These are phyloP conservation scores for Clarireedia hainanense DNA, from an alignment of 2,329 filamentous ascomycete genomes.

Conservation along the genomic window DNA sequence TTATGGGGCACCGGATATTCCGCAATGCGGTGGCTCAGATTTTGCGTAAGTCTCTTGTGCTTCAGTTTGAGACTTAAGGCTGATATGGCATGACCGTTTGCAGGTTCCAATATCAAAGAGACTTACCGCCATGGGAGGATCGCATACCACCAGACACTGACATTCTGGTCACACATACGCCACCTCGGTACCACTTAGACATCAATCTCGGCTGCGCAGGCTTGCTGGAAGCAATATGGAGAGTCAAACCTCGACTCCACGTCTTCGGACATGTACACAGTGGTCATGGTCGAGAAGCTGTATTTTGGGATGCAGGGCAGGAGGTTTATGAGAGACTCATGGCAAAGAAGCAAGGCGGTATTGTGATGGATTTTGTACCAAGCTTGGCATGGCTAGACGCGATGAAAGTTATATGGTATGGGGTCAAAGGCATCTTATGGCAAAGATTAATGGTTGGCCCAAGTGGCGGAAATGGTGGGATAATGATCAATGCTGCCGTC, in stretches of 20 bases:
- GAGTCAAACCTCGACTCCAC: conserved; percentile 51
- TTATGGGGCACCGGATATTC: conserved; percentile 77
- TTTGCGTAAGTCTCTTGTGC: conserved; percentile 43
- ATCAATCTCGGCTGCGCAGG: conserved; percentile 49
- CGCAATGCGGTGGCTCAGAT: conserved; percentile 60
- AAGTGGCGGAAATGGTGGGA: conserved; percentile 39
- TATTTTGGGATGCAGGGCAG: conserved; percentile 57
- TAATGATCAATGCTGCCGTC: conserved; percentile 55
- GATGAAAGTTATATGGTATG: conserved; percentile 42
- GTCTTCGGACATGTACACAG: conserved; percentile 62
- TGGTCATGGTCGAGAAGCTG: conserved; percentile 48
- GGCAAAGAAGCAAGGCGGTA: conserved; percentile 26
- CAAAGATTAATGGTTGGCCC: conserved; percentile 43
- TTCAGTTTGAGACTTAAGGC: neutral
- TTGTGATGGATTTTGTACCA: conserved; percentile 27
- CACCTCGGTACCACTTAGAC: conserved; percentile 47
- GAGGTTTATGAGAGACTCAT: conserved; percentile 27
- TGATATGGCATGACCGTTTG: conserved; percentile 6
- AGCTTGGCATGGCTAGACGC: conserved; percentile 41
- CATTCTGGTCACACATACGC: conserved; percentile 58
- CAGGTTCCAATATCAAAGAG: conserved; percentile 52
- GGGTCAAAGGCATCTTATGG: conserved; percentile 50
- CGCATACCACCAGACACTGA: conserved; percentile 53
- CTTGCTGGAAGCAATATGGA: conserved; percentile 50
- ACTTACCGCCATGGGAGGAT: conserved; percentile 51